Evolutionary conservation across 208 protist species (phyloP).

Genomic region (Sergeia podlipaevii): DNA sequence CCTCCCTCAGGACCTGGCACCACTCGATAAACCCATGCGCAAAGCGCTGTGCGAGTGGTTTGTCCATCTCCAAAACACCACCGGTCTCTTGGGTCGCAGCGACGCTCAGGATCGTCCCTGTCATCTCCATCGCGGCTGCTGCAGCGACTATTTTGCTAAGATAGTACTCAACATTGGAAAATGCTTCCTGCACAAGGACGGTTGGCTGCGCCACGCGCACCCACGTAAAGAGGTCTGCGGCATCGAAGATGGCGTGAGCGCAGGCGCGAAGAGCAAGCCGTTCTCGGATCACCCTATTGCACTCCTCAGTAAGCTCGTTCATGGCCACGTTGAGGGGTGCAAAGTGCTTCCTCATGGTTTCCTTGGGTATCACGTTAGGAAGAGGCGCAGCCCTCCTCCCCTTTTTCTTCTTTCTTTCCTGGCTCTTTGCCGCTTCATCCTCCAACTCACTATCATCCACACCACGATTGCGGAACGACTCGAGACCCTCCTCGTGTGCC

Average conservation of each 20-base stretch:
- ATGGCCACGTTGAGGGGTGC: slow-evolving; percentile 24
- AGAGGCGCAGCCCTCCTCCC: no score
- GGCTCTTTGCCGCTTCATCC: no score
- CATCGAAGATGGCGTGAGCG: slow-evolving; percentile 23
- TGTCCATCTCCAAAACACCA: no score
- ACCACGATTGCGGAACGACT: no score
- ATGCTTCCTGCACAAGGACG: background rate
- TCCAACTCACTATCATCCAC: no score
- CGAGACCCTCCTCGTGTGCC: no score
- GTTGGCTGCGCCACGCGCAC: slow-evolving; percentile 16
- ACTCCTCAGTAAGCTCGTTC: slow-evolving; percentile 18
- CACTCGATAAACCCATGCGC: slow-evolving; percentile 9
- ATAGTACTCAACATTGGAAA: slow-evolving; percentile 12
- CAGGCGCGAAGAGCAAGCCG: slow-evolving; percentile 19
- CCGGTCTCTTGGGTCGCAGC: no score
- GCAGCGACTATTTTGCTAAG: slow-evolving; percentile 27
- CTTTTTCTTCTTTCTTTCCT: no score
- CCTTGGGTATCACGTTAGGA: no score
- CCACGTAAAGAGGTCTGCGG: slow-evolving; percentile 38
- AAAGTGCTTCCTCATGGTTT: no score
- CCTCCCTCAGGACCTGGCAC: slow-evolving; percentile 22
- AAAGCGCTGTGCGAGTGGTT: background rate
- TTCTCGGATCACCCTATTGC: slow-evolving; percentile 11
- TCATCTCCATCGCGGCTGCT: slow-evolving; percentile 2
- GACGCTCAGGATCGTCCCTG: slow-evolving; percentile 8